Base-by-base conservation (phyloP, 1,139 yeast species). In the Groenewaldozyma auringiensis region DNA sequence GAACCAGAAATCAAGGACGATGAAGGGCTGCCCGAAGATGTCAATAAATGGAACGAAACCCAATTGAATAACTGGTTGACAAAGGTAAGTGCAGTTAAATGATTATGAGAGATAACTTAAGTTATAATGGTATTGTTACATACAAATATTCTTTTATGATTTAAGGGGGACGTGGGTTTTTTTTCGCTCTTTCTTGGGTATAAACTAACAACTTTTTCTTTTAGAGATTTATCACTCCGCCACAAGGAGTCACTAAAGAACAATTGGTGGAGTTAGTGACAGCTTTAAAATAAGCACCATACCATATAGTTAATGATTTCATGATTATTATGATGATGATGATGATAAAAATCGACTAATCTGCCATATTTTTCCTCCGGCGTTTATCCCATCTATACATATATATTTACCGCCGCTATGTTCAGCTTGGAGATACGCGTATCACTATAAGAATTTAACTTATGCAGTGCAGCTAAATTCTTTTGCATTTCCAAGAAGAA, bases 401-500 rank as follows among this genome's bases (percentile, higher is more conserved):
- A n/a, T n/a, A n/a, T n/a, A n/a, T n/a, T n/a, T n/a, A n/a, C n/a
- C n/a, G n/a, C n/a, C n/a, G n/a, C n/a, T n/a, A n/a, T n/a, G n/a
- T n/a, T n/a, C n/a, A n/a, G n/a, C n/a, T n/a, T n/a, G n/a, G n/a
- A n/a, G n/a, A n/a, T n/a, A n/a, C n/a, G n/a, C n/a, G n/a, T n/a
- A n/a, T n/a, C n/a, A n/a, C n/a, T n/a, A n/a, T n/a, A n/a, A n/a
- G n/a, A n/a, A n/a, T n/a, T n/a, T n/a, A n/a, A n/a, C n/a, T n/a
- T 13, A 21, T 14, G 21, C 48, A 20, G 44, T 44, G 41, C 53
- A 52, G 43, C 53, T 50, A 42, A 58, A 67, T 14, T 49, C 54
- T 20, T 55, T 52, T n/a, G 71, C 70, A 46, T 59, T 56, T 54
- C 67, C 57, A 63, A 82, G 81, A 82, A 88, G 81, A 49, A 77